Evolutionary conservation across 2,329 filamentous ascomycete genomes (phyloP).

Genomic region (Paracoccidioides lutzii): DNA sequence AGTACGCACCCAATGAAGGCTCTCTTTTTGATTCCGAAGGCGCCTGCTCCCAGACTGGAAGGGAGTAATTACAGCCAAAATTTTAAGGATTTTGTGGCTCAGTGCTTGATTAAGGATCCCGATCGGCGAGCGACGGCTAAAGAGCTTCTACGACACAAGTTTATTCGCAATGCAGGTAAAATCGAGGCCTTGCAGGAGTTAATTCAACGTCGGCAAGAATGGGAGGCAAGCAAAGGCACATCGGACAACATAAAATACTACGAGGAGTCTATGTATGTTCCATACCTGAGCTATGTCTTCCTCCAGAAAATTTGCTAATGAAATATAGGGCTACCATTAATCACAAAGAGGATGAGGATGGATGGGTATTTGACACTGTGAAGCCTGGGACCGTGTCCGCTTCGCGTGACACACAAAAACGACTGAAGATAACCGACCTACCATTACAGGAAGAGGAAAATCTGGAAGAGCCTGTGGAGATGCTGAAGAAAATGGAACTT

Average conservation of each 20-base stretch:
- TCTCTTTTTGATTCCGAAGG: constrained; percentile 81
- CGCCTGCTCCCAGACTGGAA: constrained; percentile 69
- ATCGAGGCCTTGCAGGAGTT: constrained; percentile 79
- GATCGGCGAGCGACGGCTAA: constrained; percentile 73
- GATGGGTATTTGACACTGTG: constrained; percentile 93
- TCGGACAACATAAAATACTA: constrained; percentile 71
- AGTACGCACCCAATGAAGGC: constrained; percentile 89
- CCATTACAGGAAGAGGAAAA: constrained; percentile 20
- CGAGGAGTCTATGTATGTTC: constrained; percentile 66
- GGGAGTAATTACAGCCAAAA: constrained; percentile 69
- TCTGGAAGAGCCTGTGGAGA: constrained; percentile 25
- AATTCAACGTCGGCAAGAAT: constrained; percentile 66
- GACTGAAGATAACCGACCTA: constrained; percentile 33
- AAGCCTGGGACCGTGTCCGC: constrained; percentile 53
- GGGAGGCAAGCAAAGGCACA: constrained; percentile 59
- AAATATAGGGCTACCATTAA: constrained; percentile 46
- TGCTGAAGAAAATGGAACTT: constrained; percentile 28
- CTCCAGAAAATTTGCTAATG: neutral
- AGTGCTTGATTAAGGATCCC: constrained; percentile 85
- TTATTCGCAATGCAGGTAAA: constrained; percentile 76
- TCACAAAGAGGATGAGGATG: constrained; percentile 56
- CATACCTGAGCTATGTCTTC: neutral
- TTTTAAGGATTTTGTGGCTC: constrained; percentile 85
- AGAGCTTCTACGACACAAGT: constrained; percentile 76
- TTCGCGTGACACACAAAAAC: constrained; percentile 40